Conservation (phyloP, 225 moss, liverwort and hornwort genomes). For the Takakia lepidozioides region DNA sequence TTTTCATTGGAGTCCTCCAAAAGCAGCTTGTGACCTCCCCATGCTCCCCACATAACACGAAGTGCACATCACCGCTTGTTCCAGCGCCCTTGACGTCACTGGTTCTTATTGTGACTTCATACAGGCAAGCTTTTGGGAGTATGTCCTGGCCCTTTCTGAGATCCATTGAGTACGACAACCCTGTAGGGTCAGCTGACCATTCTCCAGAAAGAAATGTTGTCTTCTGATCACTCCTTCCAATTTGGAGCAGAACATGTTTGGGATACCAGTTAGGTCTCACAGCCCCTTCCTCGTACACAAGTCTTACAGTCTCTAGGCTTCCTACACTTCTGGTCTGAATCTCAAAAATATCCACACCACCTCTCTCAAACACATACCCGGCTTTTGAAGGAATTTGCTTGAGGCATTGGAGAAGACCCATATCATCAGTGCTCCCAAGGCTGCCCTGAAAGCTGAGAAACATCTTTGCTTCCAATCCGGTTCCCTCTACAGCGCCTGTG, state of each 20-base stretch:
- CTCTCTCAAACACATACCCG: background rate
- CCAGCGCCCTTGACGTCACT: conserved; percentile 4
- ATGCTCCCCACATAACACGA: background rate
- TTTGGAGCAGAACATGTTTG: background rate
- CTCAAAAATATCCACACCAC: background rate
- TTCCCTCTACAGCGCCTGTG: conserved; percentile 1
- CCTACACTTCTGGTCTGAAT: background rate
- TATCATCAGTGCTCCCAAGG: background rate
- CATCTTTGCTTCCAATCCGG: background rate
- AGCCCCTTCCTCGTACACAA: background rate
- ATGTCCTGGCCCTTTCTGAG: background rate
- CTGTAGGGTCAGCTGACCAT: background rate
- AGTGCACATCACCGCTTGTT: background rate
- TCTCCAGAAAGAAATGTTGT: background rate
- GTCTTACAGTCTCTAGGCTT: background rate
- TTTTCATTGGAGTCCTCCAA: conserved; percentile 1
- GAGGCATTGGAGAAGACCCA: background rate
- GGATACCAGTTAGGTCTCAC: background rate
- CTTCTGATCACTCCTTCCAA: background rate
- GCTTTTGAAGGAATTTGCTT: background rate
- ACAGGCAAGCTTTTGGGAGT: background rate
- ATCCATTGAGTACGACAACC: background rate
- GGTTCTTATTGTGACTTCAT: background rate
- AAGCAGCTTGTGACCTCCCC: background rate
- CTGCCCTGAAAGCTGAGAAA: background rate